Conservation (phyloP, 73 alveolate genomes). For the Paramecium pentaurelia region DNA sequence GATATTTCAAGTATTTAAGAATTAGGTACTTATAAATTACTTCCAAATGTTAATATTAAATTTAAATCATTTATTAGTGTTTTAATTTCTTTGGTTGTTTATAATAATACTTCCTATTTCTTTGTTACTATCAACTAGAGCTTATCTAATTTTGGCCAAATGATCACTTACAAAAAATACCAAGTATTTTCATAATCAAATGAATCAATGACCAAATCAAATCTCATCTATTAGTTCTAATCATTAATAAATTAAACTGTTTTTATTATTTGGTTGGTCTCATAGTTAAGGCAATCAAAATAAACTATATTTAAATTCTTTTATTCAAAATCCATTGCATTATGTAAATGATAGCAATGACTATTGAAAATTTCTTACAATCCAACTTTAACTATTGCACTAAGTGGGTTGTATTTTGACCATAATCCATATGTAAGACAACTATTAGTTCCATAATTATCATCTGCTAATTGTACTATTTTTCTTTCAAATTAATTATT, state of each 20-base stretch:
- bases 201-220: not conserved
- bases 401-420: not conserved
- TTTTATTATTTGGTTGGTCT: not conserved
- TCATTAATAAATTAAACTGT: not conserved
- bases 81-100: not conserved
- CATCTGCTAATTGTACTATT: not conserved
- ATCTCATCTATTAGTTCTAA: not conserved
- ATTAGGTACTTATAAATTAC: not conserved
- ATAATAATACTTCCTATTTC: not conserved
- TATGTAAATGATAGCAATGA: not conserved
- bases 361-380: not conserved
- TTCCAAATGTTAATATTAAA: not conserved
- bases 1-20: not conserved
- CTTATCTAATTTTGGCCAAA: not conserved
- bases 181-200: not conserved
- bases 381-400: not conserved
- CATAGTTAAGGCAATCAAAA: not conserved
- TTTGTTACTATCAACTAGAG: not conserved
- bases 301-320: not conserved
- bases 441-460: not conserved
- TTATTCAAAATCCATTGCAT: not conserved
- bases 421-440: not conserved
- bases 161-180: not conserved
- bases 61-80: not conserved
- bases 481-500: not conserved